These are phyloP conservation scores for Fusarium succisae DNA, from an alignment of 2,329 filamentous ascomycete genomes.

Conservation along the genomic window DNA sequence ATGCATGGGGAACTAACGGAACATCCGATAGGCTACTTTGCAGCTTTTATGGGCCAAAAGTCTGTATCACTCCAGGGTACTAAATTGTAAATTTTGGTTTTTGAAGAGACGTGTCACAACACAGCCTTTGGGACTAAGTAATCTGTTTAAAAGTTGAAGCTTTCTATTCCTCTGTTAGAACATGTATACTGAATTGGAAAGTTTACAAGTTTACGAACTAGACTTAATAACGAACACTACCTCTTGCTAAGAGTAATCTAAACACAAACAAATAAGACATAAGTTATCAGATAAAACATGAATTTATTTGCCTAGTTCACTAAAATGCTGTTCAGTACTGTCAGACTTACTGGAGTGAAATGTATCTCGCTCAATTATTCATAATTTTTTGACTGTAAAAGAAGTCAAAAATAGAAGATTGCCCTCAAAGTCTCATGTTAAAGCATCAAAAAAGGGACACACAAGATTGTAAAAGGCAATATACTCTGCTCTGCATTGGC, in stretches of 20 bases:
- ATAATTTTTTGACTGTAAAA: too few species aligned
- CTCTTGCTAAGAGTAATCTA: fast-evolving
- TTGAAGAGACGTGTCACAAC: not conserved
- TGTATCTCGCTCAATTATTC: fast-evolving
- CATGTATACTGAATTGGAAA: not conserved
- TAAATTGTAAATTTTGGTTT: too few species aligned
- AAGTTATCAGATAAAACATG: fast-evolving
- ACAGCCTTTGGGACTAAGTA: not conserved
- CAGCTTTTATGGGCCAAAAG: fast-evolving
- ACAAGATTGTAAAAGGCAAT: fast-evolving
- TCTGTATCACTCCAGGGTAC: not conserved
- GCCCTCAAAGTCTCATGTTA: fast-evolving
- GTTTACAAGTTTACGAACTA: not conserved
- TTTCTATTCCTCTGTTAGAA: fast-evolving
- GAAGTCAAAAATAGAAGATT: too few species aligned
- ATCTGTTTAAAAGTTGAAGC: too few species aligned
- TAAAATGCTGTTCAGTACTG: fast-evolving
- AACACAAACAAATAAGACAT: fast-evolving
- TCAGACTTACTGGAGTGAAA: too few species aligned
- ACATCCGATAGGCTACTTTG: not conserved
- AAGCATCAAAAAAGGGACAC: too few species aligned
- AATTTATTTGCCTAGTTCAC: fast-evolving
- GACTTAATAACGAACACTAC: fast-evolving
- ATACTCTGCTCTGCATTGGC: fast-evolving
- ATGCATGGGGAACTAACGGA: fast-evolving